Conservation (phyloP, 2,329 filamentous ascomycete species). For the Diaporthe vaccinii region DNA sequence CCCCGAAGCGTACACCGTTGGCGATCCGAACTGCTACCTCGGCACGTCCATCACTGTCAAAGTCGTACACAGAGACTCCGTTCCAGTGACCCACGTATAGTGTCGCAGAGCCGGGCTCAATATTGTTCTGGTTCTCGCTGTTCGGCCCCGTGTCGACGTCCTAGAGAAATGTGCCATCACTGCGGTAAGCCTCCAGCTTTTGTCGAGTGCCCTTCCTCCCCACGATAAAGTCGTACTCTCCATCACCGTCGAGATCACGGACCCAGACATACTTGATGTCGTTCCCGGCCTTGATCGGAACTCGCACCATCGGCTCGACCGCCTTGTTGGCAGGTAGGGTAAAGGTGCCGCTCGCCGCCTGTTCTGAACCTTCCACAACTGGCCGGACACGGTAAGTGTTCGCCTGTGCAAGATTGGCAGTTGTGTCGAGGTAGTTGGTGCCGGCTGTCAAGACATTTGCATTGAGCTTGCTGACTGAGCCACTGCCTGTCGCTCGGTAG, state of each 20-base stretch:
- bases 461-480: background rate
- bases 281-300: background rate
- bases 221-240: background rate
- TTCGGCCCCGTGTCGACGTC: constrained; percentile 1
- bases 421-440: background rate
- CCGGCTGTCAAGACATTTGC: background rate
- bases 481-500: background rate
- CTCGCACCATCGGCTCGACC: background rate
- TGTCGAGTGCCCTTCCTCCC: background rate
- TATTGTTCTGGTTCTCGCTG: constrained; percentile 1
- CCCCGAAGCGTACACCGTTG: background rate
- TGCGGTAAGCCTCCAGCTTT: background rate
- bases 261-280: constrained; percentile 6
- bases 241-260: background rate
- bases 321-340: background rate
- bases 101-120: background rate
- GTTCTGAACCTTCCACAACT: background rate
- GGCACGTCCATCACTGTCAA: constrained; percentile 3
- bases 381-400: background rate
- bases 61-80: background rate
- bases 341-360: background rate
- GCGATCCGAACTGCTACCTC: constrained; percentile 10
- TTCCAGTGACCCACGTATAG: background rate
- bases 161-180: constrained; percentile 1
- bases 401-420: background rate